These are phyloP conservation scores for Paecilomyces fulvus DNA, from an alignment of 2,329 filamentous ascomycete species.

Conservation along the genomic window DNA sequence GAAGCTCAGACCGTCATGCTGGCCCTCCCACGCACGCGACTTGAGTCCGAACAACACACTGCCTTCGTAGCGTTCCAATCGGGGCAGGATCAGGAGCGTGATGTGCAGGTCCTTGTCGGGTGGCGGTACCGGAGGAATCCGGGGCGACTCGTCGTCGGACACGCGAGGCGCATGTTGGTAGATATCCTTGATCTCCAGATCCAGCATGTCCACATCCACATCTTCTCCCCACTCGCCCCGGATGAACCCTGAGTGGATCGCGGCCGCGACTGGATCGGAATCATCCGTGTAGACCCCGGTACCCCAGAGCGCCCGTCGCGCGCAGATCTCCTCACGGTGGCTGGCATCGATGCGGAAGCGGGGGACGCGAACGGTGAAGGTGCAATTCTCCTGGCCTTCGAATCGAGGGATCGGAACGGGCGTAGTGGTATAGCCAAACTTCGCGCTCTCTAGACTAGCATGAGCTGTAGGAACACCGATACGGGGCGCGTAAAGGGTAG, in stretches of 20 bases:
- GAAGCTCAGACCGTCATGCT: conserved; percentile 83
- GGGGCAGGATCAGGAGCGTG: conserved; percentile 73
- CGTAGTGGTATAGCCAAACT: conserved; percentile 50
- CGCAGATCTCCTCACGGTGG: conserved; percentile 74
- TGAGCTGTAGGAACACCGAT: conserved; percentile 43
- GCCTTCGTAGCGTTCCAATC: conserved; percentile 65
- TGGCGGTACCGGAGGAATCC: conserved; percentile 43
- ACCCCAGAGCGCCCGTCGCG: conserved; percentile 76
- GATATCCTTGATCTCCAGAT: conserved; percentile 42
- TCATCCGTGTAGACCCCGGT: conserved; percentile 94
- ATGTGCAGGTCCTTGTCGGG: conserved; percentile 74
- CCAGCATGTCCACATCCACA: conserved; percentile 61
- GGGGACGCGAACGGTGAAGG: conserved; percentile 78
- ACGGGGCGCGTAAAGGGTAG: conserved; percentile 68
- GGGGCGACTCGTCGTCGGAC: conserved; percentile 30
- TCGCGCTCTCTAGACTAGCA: conserved; percentile 38
- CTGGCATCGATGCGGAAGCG: conserved; percentile 62
- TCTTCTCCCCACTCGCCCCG: conserved; percentile 78
- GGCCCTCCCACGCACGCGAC: conserved; percentile 67
- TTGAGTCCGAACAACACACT: conserved; percentile 72
- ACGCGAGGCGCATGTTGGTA: conserved; percentile 36
- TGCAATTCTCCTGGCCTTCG: conserved; percentile 75
- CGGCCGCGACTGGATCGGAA: conserved; percentile 84
- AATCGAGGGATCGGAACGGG: conserved; percentile 71
- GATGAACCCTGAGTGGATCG: conserved; percentile 89